Evolutionary conservation across 306 rosid genomes (phyloP).

Genomic region (Acmispon strigosus): DNA sequence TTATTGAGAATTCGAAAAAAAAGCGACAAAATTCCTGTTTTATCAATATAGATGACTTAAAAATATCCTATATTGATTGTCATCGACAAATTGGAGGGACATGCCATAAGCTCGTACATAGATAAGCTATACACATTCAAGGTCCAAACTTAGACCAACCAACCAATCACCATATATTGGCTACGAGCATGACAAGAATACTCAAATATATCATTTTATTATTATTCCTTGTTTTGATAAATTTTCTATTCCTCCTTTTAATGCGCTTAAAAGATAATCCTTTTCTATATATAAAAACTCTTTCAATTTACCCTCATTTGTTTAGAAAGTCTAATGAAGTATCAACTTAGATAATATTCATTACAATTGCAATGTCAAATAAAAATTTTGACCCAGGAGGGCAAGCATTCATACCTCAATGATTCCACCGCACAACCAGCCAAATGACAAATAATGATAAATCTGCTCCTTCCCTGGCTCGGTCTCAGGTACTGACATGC

Average conservation of each 20-base stretch:
- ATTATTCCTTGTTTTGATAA: not conserved
- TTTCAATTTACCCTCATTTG: not conserved
- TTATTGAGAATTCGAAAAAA: not conserved
- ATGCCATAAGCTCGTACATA: not conserved
- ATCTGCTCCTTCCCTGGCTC: slow-evolving; percentile 86
- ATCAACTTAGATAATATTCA: not conserved
- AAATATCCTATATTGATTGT: not conserved
- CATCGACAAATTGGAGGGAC: not conserved
- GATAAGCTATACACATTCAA: not conserved
- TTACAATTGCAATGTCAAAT: not conserved
- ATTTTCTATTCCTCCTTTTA: not conserved
- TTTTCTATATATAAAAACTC: not conserved
- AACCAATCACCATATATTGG: not conserved
- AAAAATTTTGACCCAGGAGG: not conserved
- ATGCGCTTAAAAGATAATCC: not conserved
- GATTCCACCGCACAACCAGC: slow-evolving; percentile 97
- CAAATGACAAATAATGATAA: slow-evolving; percentile 82
- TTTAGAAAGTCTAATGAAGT: slow-evolving; percentile 1
- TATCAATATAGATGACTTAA: not conserved
- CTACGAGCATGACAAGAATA: not conserved
- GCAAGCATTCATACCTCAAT: slow-evolving; percentile 60
- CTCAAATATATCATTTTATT: not conserved
- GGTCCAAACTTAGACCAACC: slow-evolving; percentile 6
- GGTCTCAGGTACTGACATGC: slow-evolving; percentile 68
- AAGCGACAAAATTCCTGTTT: not conserved